Percentiles rank a stretch among this genome's conserved stretches.
Conservation (phyloP, 2,329 filamentous ascomycete genomes). For the Pestalotiopsis sp. region DNA sequence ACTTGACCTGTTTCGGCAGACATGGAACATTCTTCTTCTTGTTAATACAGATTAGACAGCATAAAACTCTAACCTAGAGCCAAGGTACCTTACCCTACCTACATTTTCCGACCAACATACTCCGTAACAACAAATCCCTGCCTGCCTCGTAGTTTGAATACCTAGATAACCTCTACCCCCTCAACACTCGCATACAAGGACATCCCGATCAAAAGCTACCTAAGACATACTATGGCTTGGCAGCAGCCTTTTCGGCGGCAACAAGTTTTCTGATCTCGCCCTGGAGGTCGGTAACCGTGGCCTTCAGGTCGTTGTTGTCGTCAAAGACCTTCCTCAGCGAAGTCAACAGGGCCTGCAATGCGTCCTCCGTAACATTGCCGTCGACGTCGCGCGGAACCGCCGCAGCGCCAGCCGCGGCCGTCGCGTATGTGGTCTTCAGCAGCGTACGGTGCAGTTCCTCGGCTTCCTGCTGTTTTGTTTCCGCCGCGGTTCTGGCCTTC, state of each 20-base stretch:
- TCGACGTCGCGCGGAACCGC: constrained; percentile 4
- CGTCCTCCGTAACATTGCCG: constrained; percentile 2
- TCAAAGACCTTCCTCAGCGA: neutral
- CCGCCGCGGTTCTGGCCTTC: neutral
- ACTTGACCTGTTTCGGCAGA: too few species aligned
- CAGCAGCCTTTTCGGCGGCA: neutral
- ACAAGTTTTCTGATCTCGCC: neutral
- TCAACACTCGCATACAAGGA: neutral
- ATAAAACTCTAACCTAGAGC: too few species aligned
- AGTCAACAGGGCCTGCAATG: constrained; percentile 9
- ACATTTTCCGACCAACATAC: neutral
- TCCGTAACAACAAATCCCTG: neutral
- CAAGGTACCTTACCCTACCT: too few species aligned
- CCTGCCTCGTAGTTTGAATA: too few species aligned
- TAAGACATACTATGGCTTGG: neutral
- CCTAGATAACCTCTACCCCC: too few species aligned
- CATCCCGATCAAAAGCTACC: neutral
- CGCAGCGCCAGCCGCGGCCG: neutral
- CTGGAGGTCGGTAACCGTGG: neutral
- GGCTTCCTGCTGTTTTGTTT: neutral
- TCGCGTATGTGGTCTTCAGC: neutral
- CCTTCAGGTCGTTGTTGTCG: neutral
- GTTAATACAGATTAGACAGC: too few species aligned
- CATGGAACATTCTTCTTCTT: too few species aligned
- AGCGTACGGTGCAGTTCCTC: neutral